A percentile compares a stretch with the other conserved stretches of the same genome.
Evolutionary conservation across 176 grass and related monocot species (phyloP).

Genomic region (Avena insularis): DNA sequence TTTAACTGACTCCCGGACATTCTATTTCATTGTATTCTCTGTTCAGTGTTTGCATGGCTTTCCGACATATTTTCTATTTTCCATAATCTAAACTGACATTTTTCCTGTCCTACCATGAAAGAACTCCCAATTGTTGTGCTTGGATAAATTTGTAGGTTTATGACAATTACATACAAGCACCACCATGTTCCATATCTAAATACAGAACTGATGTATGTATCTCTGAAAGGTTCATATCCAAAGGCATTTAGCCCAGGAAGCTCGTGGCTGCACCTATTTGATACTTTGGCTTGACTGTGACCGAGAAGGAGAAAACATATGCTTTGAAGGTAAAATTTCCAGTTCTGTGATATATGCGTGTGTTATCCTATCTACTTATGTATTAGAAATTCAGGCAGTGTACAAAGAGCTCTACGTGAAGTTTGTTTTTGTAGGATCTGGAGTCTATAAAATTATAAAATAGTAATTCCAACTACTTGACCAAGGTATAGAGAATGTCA

Average conservation of each 20-base stretch:
- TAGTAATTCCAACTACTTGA: conserved; percentile 12
- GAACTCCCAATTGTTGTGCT: background rate
- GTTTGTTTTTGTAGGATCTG: background rate
- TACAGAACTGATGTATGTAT: conserved; percentile 42
- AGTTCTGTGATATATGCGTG: background rate
- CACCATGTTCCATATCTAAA: background rate
- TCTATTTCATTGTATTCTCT: background rate
- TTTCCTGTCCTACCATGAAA: background rate
- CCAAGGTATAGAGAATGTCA: conserved; percentile 11
- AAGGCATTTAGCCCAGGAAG: conserved; percentile 94
- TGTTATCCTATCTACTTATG: conserved; percentile 6
- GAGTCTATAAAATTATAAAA: background rate
- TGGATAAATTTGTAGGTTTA: conserved; percentile 11
- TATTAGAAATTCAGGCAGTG: conserved; percentile 1
- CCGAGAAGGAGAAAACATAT: conserved; percentile 99
- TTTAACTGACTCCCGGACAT: conserved; percentile 5
- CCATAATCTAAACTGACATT: conserved; percentile 10
- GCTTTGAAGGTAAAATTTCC: conserved; percentile 80
- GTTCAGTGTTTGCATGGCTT: background rate
- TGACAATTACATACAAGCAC: background rate
- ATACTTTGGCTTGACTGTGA: conserved; percentile 97
- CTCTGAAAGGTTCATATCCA: conserved; percentile 78
- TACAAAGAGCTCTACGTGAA: conserved; percentile 10
- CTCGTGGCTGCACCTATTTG: conserved; percentile 78
- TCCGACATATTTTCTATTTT: background rate